These are phyloP conservation scores for Colletotrichum ledebouriae DNA, from an alignment of 2,329 filamentous ascomycete genomes.

Conservation along the genomic window DNA sequence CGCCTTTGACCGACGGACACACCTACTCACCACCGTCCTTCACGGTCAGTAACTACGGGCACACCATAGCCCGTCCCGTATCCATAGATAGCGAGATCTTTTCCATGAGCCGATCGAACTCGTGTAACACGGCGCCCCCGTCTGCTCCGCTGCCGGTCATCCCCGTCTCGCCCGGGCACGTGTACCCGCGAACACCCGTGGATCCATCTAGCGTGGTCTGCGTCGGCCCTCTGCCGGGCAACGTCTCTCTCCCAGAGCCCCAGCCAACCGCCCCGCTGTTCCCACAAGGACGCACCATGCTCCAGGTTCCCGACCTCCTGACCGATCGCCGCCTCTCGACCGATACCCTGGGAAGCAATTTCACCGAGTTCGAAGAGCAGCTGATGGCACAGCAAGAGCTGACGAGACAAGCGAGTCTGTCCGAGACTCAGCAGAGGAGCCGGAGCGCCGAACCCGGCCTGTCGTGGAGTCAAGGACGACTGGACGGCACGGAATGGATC, in stretches of 20 bases:
- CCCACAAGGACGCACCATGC: conserved; percentile 46
- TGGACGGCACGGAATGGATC: conserved; percentile 61
- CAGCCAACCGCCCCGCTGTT: conserved; percentile 46
- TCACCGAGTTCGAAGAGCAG: conserved; percentile 67
- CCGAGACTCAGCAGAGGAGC: conserved; percentile 30
- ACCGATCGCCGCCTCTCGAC: conserved; percentile 45
- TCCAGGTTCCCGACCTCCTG: conserved; percentile 20
- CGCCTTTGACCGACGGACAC: conserved; percentile 53
- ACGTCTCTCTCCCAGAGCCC: conserved; percentile 56
- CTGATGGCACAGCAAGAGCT: conserved; percentile 48
- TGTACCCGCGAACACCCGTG: conserved; percentile 63
- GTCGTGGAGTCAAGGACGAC: conserved; percentile 55
- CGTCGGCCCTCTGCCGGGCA: conserved; percentile 66
- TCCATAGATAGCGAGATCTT: conserved; percentile 46
- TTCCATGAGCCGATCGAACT: conserved; percentile 49
- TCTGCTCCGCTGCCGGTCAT: conserved; percentile 44
- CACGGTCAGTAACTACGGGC: conserved; percentile 45
- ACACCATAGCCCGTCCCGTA: conserved; percentile 23
- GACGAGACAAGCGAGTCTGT: conserved; percentile 45
- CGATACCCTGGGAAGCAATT: conserved; percentile 69
- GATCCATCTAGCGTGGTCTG: conserved; percentile 67
- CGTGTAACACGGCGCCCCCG: conserved; percentile 43
- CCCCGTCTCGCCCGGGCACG: conserved; percentile 50
- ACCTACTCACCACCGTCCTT: conserved; percentile 43
- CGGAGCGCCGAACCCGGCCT: conserved; percentile 44